phyloP scores from a whole-genome alignment of 768 basidiomycete species.

The Mycena kentingensis region DNA sequence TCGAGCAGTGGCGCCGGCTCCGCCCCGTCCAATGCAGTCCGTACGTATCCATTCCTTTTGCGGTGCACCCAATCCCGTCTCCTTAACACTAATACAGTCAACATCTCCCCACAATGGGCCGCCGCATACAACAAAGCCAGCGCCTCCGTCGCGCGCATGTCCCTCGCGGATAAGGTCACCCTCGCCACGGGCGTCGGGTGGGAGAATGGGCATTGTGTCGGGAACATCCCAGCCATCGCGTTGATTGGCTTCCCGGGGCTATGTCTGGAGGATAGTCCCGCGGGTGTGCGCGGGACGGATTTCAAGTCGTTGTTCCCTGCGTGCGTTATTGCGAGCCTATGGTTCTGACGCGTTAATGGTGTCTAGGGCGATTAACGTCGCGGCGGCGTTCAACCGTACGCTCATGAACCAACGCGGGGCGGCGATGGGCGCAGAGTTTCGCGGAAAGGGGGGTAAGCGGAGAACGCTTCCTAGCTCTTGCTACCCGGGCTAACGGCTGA shows the following conservation, averaged over 20 bases:
- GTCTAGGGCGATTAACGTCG: constrained; percentile 53
- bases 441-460: constrained; percentile 63
- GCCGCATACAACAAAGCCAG: constrained; percentile 56
- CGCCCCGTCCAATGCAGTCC: constrained; percentile 23
- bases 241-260: constrained; percentile 52
- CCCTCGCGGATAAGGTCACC: constrained; percentile 57
- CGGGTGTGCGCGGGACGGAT: constrained; percentile 53
- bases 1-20: too few species aligned
- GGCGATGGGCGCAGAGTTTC: constrained; percentile 62
- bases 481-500: too few species aligned
- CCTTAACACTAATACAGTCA: constrained; percentile 35
- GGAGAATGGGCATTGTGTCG: constrained; percentile 50
- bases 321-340: constrained; percentile 31
- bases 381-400: constrained; percentile 53
- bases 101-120: constrained; percentile 53
- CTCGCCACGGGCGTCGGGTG: constrained; percentile 52
- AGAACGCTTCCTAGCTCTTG: too few species aligned
- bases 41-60: constrained; percentile 21
- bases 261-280: constrained; percentile 52
- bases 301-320: constrained; percentile 51
- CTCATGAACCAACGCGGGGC: constrained; percentile 58
- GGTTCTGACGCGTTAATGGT: neutral
- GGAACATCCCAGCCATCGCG: constrained; percentile 50
- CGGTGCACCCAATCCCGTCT: too few species aligned
- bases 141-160: constrained; percentile 50